phyloP scores from a whole-genome alignment of 78 protist genomes.

The Cavenderia fasciculata region DNA sequence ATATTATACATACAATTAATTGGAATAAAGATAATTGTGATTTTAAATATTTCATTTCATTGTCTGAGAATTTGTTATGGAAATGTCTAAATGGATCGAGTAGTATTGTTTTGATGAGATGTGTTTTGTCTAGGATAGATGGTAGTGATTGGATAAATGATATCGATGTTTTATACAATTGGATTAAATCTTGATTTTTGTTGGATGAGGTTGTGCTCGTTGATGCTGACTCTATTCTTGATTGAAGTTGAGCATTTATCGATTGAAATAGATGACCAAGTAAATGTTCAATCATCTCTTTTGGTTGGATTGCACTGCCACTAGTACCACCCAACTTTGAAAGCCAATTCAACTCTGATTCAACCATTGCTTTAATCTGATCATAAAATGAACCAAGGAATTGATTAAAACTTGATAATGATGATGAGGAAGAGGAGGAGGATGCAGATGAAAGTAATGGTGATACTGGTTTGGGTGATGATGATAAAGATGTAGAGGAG shows the following conservation, averaged over 20 bases:
- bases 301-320: conserved; percentile 12
- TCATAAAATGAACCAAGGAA: conserved; percentile 54
- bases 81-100: conserved; percentile 61
- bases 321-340: neutral
- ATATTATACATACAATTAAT: neutral
- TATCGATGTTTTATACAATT: conserved; percentile 27
- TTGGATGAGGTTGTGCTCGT: neutral
- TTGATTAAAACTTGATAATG: neutral
- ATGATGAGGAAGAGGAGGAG: neutral
- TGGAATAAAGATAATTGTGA: conserved; percentile 6
- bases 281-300: conserved; percentile 5
- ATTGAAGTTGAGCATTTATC: conserved; percentile 13
- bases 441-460: too few relatives aligned
- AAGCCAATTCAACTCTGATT: conserved; percentile 5
- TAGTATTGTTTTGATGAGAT: neutral
- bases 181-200: conserved; percentile 17
- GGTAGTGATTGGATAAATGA: conserved; percentile 19
- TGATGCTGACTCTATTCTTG: conserved; percentile 11
- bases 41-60: conserved; percentile 25
- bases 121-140: neutral
- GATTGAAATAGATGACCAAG: conserved; percentile 1
- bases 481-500: neutral
- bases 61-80: conserved; percentile 41
- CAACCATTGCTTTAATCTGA: conserved; percentile 6
- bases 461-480: neutral